Evolutionary conservation across 768 basidiomycete genomes (phyloP), one percentile per base, ranked within the genome.

Genomic region (Ephemerocybe angulata): DNA sequence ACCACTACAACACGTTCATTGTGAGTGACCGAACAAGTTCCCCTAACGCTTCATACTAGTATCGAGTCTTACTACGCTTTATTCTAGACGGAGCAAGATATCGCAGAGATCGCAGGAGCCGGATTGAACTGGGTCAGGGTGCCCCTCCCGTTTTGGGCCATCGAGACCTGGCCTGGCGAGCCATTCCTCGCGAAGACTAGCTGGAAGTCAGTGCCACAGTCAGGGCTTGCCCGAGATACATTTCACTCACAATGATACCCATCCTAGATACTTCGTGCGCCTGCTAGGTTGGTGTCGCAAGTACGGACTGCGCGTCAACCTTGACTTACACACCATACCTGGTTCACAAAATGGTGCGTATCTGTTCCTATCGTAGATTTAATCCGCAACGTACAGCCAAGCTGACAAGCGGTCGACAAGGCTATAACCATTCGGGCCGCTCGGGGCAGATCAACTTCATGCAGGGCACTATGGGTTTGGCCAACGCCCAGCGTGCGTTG

Each of bases 101-200:
- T 95, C 56, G 93, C 93, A 31, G 77, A 87, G 65, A 95, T 97
- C 57, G 91, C 93, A 42, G 88, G 83, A 12, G 93, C 91, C n/a
- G 94, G 93, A 10, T 71, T 96, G 53, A 93, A 91, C 71, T 95
- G 89, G 86, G 74, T 94, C 52, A 80, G 90, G 15, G 64, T 94
- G 22, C 89, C 91, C 0, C 81, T 94, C 40, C 88, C 90, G 3
- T 94, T 81, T 72, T 95, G 93, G 93, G 88, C 87, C 2, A 82
- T 93, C 60, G 86, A 88, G 56, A 70, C 58, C 5, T 83, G 83
- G 75, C 71, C 74, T n/a, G 81, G 79, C 40, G 91, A 95, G 67
- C 92, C 93, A 13, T 93, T 88, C 76, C 74, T 93, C 15, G 81
- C 80, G 10, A 77, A 79, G 58, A 84, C 85, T 2, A 82, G 82